Conservation (phyloP, 805 yeast species). For the Hanseniaspora clermontiae region DNA sequence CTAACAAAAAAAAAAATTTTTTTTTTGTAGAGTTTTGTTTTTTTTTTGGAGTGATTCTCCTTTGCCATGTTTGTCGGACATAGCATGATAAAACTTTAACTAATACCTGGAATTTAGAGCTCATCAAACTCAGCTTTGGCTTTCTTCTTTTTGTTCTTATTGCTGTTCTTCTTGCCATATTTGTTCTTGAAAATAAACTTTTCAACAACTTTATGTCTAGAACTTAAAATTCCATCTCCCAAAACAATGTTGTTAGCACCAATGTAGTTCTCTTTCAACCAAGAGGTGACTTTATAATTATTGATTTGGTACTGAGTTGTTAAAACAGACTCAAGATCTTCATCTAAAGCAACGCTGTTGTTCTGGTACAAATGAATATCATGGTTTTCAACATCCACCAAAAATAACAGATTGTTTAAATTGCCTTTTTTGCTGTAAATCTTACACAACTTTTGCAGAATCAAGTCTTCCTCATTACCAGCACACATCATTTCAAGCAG, state of each 20-base stretch:
- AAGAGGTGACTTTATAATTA: neutral
- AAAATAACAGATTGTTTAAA: neutral
- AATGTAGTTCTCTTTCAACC: neutral
- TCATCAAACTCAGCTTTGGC: neutral
- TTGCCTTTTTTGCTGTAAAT: neutral
- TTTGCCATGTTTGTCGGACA: neutral
- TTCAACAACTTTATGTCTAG: neutral
- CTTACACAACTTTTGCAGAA: neutral
- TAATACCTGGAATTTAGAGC: neutral
- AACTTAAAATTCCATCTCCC: conserved; percentile 1
- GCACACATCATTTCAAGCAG: neutral
- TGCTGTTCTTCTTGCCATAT: neutral
- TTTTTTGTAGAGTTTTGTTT: neutral
- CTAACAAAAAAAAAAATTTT: neutral
- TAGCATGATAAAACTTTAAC: neutral
- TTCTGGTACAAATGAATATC: neutral
- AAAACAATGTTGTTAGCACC: neutral
- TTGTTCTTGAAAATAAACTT: conserved; percentile 1
- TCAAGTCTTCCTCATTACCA: neutral
- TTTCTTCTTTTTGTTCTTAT: neutral
- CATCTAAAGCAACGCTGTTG: neutral
- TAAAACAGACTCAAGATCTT: neutral
- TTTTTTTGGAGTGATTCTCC: neutral
- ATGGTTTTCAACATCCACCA: neutral
- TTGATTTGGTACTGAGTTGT: neutral